These are phyloP conservation scores for Daldinia bambusicola DNA, from an alignment of 495 filamentous ascomycete species.

Conservation along the genomic window DNA sequence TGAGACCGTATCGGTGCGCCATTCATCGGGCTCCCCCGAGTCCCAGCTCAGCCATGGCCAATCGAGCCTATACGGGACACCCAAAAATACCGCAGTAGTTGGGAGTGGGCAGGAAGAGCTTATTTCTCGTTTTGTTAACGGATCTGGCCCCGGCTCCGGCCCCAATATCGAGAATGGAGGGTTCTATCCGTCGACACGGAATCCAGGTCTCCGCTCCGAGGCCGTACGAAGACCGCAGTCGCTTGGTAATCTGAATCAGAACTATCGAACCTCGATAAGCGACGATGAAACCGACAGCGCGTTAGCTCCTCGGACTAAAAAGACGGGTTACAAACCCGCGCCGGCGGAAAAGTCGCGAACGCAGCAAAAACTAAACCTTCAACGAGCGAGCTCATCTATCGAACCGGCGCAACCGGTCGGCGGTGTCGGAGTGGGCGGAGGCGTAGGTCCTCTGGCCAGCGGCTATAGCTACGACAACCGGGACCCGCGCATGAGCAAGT, in stretches of 20 bases:
- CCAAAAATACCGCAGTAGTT: constrained; percentile 50
- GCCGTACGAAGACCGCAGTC: constrained; percentile 50
- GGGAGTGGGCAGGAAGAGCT: constrained; percentile 60
- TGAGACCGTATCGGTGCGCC: constrained; percentile 62
- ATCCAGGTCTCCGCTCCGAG: constrained; percentile 30
- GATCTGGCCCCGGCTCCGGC: constrained; percentile 51
- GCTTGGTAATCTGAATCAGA: constrained; percentile 50
- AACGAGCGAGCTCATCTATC: constrained; percentile 72
- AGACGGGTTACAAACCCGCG: constrained; percentile 42
- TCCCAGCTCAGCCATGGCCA: constrained; percentile 49
- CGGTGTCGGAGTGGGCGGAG: constrained; percentile 48
- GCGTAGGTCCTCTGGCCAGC: constrained; percentile 51
- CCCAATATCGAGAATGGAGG: constrained; percentile 44
- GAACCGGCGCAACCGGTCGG: constrained; percentile 62
- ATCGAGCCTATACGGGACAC: constrained; percentile 55
- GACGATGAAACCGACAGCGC: constrained; percentile 55
- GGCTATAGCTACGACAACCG: constrained; percentile 56
- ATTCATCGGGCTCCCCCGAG: constrained; percentile 55
- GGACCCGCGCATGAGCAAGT: constrained; percentile 64
- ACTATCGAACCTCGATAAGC: constrained; percentile 40
- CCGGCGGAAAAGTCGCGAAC: constrained; percentile 68
- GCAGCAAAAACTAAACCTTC: constrained; percentile 77
- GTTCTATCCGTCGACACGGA: constrained; percentile 38
- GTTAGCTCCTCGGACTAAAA: constrained; percentile 50
- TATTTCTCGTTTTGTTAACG: constrained; percentile 63